Evolutionary conservation across 805 yeast genomes (phyloP).

Genomic region (Candida glaebosa): DNA sequence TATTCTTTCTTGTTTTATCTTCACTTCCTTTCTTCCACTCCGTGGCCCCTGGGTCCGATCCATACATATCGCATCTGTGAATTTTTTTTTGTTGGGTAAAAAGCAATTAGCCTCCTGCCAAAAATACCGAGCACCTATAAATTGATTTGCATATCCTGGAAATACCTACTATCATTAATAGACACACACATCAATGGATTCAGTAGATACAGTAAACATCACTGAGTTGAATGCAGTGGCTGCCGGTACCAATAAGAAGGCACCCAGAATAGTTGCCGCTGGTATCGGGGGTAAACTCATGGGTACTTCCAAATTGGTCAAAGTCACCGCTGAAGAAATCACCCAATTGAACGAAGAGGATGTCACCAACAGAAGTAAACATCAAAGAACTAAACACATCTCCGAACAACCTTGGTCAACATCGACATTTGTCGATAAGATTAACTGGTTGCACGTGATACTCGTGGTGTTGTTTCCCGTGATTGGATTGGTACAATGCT

Average conservation of each 20-base stretch:
- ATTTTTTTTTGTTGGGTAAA: no score
- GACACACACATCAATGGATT: no score
- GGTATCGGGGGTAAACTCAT: constrained; percentile 70
- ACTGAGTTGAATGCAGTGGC: constrained; percentile 74
- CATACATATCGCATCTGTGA: no score
- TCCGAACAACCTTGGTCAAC: constrained; percentile 78
- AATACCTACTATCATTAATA: no score
- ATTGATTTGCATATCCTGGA: no score
- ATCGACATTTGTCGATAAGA: constrained; percentile 66
- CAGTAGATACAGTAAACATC: constrained; percentile 48
- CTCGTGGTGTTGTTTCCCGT: constrained; percentile 62
- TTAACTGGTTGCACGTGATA: constrained; percentile 74
- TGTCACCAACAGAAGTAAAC: constrained; percentile 36
- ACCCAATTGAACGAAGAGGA: constrained; percentile 42
- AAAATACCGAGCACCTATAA: no score
- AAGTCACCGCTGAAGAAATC: constrained; percentile 62
- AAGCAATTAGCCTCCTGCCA: no score
- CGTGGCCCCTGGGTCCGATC: no score
- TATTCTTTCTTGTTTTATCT: no score
- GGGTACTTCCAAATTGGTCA: constrained; percentile 76
- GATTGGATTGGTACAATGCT: constrained; percentile 44
- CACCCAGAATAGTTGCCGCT: constrained; percentile 73
- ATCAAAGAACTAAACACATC: constrained; percentile 49
- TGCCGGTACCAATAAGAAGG: constrained; percentile 72
- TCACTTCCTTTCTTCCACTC: no score